Percentiles rank a stretch among this genome's conserved stretches.
Evolutionary conservation across 768 basidiomycete genomes (phyloP).

Genomic region (Cystofilobasidium ferigula): DNA sequence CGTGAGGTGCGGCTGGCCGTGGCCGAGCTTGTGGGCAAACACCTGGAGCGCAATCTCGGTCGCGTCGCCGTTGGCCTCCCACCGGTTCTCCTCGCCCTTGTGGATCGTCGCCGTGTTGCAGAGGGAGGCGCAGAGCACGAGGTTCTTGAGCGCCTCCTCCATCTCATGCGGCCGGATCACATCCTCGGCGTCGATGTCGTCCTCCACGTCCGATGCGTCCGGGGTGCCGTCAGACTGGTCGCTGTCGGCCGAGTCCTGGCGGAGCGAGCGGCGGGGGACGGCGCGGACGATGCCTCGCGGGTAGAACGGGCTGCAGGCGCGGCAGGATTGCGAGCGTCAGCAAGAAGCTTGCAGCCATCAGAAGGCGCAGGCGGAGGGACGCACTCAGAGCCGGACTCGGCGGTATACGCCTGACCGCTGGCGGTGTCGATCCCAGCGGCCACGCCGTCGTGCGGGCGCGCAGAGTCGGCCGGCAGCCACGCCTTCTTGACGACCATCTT

Average conservation of each 20-base stretch:
- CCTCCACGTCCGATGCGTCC: slow-evolving; percentile 27
- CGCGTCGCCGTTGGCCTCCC: slow-evolving; percentile 48
- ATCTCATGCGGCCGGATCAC: slow-evolving; percentile 27
- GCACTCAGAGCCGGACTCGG: slow-evolving; percentile 36
- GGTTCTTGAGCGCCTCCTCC: slow-evolving; percentile 32
- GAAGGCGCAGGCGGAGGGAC: background rate
- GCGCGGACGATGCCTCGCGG: slow-evolving; percentile 36
- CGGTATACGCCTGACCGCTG: slow-evolving; percentile 33
- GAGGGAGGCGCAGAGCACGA: slow-evolving; percentile 39
- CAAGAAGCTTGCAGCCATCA: too few relatives aligned
- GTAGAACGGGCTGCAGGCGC: slow-evolving; percentile 31
- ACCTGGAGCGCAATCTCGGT: slow-evolving; percentile 35
- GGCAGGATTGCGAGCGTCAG: background rate
- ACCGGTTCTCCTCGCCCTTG: slow-evolving; percentile 38
- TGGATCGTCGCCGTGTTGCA: slow-evolving; percentile 42
- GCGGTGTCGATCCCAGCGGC: slow-evolving; percentile 30
- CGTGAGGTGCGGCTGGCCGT: slow-evolving; percentile 41
- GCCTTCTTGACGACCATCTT: slow-evolving; percentile 43
- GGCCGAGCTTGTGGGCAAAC: slow-evolving; percentile 45
- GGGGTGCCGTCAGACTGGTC: slow-evolving; percentile 27
- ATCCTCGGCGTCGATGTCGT: slow-evolving; percentile 32
- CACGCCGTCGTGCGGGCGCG: slow-evolving; percentile 31
- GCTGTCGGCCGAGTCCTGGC: slow-evolving; percentile 12
- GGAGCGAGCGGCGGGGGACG: slow-evolving; percentile 24
- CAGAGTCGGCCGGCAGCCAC: slow-evolving; percentile 40